Percentiles rank a stretch among this genome's conserved stretches.
phyloP scores from a whole-genome alignment of 169 alveolate genomes.

The Cryptosporidium sp. region DNA sequence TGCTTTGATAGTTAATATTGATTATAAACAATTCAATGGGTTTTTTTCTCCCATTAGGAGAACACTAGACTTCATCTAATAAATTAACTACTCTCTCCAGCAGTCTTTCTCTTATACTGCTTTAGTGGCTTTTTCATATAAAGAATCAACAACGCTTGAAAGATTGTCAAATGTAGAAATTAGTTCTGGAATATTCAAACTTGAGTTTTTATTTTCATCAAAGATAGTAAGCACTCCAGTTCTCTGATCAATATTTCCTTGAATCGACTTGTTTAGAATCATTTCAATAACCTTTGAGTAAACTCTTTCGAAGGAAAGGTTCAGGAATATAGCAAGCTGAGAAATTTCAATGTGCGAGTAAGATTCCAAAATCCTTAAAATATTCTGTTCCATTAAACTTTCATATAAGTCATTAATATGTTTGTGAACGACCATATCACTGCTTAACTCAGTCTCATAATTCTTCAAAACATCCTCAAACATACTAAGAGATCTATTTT shows the following conservation, averaged over 20 bases:
- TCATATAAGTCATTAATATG: constrained; percentile 89
- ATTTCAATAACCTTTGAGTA: constrained; percentile 90
- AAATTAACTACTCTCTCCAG: neutral
- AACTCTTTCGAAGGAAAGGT: constrained; percentile 86
- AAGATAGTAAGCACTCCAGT: constrained; percentile 91
- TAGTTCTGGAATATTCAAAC: constrained; percentile 82
- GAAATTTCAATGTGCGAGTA: constrained; percentile 91
- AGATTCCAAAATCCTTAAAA: constrained; percentile 89
- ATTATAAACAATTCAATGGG: neutral
- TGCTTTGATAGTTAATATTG: neutral
- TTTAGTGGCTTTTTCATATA: constrained; percentile 83
- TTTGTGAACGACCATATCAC: constrained; percentile 87
- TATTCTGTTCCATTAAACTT: constrained; percentile 89
- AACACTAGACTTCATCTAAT: no score
- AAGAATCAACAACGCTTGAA: constrained; percentile 85
- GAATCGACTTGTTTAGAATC: constrained; percentile 93
- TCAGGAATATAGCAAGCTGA: constrained; percentile 87
- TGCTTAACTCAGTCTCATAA: constrained; percentile 83
- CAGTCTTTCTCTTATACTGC: neutral
- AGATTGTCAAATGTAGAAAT: constrained; percentile 82
- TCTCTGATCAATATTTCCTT: constrained; percentile 96
- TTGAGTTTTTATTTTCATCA: constrained; percentile 84
- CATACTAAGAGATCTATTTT: constrained; percentile 88
- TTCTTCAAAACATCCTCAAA: constrained; percentile 88
- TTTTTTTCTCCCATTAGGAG: neutral